Percentiles rank a stretch among this genome's conserved stretches.
Conservation (phyloP, 2,329 filamentous ascomycete species). For the Colletotrichum lindemuthianum region DNA sequence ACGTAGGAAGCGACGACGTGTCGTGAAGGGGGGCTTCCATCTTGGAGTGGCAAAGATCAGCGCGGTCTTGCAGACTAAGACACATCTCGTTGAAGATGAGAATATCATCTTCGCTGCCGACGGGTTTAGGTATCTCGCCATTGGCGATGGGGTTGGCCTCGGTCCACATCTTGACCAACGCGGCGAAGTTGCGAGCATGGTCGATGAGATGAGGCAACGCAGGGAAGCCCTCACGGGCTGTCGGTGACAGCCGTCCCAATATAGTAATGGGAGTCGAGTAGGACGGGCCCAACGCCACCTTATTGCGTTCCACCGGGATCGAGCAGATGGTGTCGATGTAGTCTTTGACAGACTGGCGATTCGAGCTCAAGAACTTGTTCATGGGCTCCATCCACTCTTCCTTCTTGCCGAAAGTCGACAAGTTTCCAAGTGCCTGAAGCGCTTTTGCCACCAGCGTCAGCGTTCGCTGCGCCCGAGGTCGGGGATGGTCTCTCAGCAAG, state of each 20-base stretch:
- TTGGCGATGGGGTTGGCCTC: constrained; percentile 57
- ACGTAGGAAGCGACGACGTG: constrained; percentile 46
- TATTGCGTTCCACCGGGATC: constrained; percentile 77
- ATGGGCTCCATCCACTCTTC: constrained; percentile 99
- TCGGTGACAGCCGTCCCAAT: constrained; percentile 80
- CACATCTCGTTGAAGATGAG: constrained; percentile 64
- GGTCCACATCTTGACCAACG: constrained; percentile 83
- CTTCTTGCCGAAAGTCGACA: constrained; percentile 91
- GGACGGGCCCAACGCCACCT: constrained; percentile 66
- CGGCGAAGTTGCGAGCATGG: constrained; percentile 84
- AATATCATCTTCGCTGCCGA: constrained; percentile 57
- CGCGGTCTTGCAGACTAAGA: constrained; percentile 58
- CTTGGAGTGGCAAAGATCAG: constrained; percentile 61
- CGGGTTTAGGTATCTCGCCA: constrained; percentile 16
- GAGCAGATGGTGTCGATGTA: constrained; percentile 90
- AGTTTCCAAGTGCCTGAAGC: constrained; percentile 88
- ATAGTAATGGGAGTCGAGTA: constrained; percentile 96
- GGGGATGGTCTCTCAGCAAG: constrained; percentile 83
- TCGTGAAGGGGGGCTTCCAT: constrained; percentile 56
- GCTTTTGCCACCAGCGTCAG: constrained; percentile 93
- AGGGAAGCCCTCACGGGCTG: constrained; percentile 90
- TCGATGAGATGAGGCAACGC: constrained; percentile 94
- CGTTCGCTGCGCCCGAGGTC: constrained; percentile 83
- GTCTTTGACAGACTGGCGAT: constrained; percentile 83
- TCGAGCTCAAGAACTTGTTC: constrained; percentile 84